Evolutionary conservation across 1,284 basidiomycete genomes (phyloP).

Genomic region (Peniophora sp.): DNA sequence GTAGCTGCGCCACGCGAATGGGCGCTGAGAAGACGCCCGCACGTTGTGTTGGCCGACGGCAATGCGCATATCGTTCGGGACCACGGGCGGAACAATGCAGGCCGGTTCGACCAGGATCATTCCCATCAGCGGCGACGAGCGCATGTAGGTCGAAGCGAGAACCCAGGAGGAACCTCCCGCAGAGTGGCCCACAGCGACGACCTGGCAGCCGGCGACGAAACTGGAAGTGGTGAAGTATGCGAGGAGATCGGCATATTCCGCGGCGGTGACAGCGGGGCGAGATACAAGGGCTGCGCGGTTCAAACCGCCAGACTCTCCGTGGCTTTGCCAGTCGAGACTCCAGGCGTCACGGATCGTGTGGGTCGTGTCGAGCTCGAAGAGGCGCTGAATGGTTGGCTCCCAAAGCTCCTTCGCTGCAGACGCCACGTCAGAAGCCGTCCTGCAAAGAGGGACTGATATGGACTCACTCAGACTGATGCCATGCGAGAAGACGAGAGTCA

Average conservation of each 20-base stretch:
- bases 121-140: neutral
- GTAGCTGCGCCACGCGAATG: neutral
- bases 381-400: neutral
- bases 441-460: neutral
- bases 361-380: neutral
- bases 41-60: neutral
- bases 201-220: neutral
- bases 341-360: neutral
- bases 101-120: neutral
- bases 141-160: neutral
- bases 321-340: conserved; percentile 1
- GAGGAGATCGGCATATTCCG: neutral
- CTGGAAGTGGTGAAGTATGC: neutral
- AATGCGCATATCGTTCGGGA: neutral
- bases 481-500: neutral
- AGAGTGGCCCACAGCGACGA: conserved; percentile 1
- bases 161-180: neutral
- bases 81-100: neutral
- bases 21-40: neutral
- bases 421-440: neutral
- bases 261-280: neutral
- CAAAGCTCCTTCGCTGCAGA: neutral
- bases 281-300: neutral
- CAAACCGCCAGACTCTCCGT: neutral
- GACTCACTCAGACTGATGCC: neutral